Evolutionary conservation across 2,329 filamentous ascomycete genomes (phyloP).

Genomic region (Trichoderma asperellum): DNA sequence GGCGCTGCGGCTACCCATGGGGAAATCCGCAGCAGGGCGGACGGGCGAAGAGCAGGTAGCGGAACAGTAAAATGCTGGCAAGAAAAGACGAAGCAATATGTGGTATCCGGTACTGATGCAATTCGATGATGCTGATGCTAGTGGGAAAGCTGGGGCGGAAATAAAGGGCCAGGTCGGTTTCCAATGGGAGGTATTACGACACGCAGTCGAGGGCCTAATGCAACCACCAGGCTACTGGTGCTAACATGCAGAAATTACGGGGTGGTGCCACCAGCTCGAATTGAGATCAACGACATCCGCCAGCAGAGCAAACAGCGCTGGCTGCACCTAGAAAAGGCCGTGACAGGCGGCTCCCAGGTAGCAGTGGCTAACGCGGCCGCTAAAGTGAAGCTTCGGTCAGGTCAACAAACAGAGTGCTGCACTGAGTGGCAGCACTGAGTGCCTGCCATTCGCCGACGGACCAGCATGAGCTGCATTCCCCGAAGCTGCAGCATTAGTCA

Average conservation of each 20-base stretch:
- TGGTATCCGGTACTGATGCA: conserved; percentile 4
- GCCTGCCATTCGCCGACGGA: not conserved
- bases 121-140: conserved; percentile 12
- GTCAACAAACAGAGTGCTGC: no score
- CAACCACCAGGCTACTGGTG: not conserved
- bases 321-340: not conserved
- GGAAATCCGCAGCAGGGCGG: conserved; percentile 18
- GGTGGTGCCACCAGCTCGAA: not conserved
- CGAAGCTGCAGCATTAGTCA: not conserved
- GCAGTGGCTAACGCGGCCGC: not conserved
- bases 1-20: conserved; percentile 27
- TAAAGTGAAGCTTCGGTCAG: not conserved
- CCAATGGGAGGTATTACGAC: conserved; percentile 19
- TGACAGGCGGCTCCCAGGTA: not conserved
- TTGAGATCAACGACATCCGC: not conserved
- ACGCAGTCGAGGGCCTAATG: conserved; percentile 20
- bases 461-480: not conserved
- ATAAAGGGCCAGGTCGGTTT: conserved; percentile 7
- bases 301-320: not conserved
- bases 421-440: not conserved
- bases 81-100: not conserved
- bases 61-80: not conserved
- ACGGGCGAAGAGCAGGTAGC: not conserved
- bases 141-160: conserved; percentile 12
- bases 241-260: not conserved